phyloP scores from a whole-genome alignment of 2,329 filamentous ascomycete genomes.

The Colletotrichum lini region DNA sequence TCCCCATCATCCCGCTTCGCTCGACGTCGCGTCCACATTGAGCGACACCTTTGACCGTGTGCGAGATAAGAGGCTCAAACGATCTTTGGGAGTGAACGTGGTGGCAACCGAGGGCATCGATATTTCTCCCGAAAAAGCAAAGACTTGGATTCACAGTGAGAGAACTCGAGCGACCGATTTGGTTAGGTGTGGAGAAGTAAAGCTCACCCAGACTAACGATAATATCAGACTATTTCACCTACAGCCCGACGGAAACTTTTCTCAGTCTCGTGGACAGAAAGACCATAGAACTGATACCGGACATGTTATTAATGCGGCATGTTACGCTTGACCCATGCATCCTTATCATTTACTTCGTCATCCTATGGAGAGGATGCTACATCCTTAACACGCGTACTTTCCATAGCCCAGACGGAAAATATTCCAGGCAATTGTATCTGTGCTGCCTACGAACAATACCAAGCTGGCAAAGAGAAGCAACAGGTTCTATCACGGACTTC shows the following conservation, averaged over 20 bases:
- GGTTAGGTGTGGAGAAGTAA: background rate
- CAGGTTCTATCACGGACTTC: slow-evolving; percentile 49
- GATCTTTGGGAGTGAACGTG: slow-evolving; percentile 39
- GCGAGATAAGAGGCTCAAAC: slow-evolving; percentile 45
- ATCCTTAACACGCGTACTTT: slow-evolving; percentile 25
- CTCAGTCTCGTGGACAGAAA: slow-evolving; percentile 47
- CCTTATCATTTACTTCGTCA: slow-evolving; percentile 50
- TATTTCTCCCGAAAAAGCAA: slow-evolving; percentile 49
- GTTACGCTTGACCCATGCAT: slow-evolving; percentile 50
- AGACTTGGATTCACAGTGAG: slow-evolving; percentile 48
- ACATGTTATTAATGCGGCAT: slow-evolving; percentile 48
- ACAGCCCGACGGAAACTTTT: slow-evolving; percentile 50
- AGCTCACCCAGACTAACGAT: background rate
- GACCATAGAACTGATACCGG: slow-evolving; percentile 50
- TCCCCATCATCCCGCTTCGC: slow-evolving; percentile 5
- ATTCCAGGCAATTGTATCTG: slow-evolving; percentile 47
- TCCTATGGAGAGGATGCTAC: slow-evolving; percentile 50
- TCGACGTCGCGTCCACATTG: slow-evolving; percentile 48
- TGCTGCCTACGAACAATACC: slow-evolving; percentile 50
- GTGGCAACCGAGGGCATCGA: slow-evolving; percentile 48
- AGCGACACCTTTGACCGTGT: slow-evolving; percentile 50
- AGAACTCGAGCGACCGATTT: background rate
- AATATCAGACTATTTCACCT: slow-evolving; percentile 47
- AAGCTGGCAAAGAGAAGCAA: slow-evolving; percentile 50
- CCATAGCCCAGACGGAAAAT: slow-evolving; percentile 39